These are phyloP conservation scores for Citrus hindsii DNA, from an alignment of 345 rosid species.

Conservation along the genomic window DNA sequence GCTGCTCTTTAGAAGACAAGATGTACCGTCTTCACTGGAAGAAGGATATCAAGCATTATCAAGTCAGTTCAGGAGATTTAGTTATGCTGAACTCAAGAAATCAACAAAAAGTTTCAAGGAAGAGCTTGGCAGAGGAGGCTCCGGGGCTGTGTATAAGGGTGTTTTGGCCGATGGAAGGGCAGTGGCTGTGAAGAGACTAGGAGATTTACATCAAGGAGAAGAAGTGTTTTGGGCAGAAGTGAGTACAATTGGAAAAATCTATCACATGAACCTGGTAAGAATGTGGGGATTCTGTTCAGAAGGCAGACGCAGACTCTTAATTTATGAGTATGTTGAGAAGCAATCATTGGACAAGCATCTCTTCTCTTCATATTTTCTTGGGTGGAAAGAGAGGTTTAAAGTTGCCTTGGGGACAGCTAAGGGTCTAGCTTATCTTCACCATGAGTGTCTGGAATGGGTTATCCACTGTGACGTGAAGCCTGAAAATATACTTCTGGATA, in stretches of 20 bases:
- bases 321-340: constrained; percentile 49
- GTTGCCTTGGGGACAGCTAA: constrained; percentile 57
- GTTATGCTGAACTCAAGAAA: constrained; percentile 30
- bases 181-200: constrained; percentile 53
- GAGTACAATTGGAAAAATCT: constrained; percentile 43
- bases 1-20: constrained; percentile 23
- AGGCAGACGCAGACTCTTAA: constrained; percentile 34
- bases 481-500: constrained; percentile 53
- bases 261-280: constrained; percentile 56
- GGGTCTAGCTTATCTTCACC: constrained; percentile 57
- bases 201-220: constrained; percentile 38
- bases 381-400: constrained; percentile 47
- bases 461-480: constrained; percentile 65
- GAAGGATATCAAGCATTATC: constrained; percentile 25
- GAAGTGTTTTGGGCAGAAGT: constrained; percentile 54
- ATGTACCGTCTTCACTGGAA: neutral
- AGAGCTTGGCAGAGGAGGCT: constrained; percentile 49
- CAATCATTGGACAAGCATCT: constrained; percentile 50
- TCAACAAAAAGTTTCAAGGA: constrained; percentile 32
- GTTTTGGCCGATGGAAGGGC: constrained; percentile 31
- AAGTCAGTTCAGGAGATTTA: constrained; percentile 32
- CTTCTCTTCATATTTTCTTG: constrained; percentile 26
- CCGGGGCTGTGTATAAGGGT: constrained; percentile 48
- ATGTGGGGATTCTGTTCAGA: constrained; percentile 53
- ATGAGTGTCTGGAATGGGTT: constrained; percentile 58